A percentile compares a stretch with the other conserved stretches of the same genome.
These are phyloP conservation scores for Phytophthora syringae DNA, from an alignment of 352 stramenopile species.

Conservation along the genomic window DNA sequence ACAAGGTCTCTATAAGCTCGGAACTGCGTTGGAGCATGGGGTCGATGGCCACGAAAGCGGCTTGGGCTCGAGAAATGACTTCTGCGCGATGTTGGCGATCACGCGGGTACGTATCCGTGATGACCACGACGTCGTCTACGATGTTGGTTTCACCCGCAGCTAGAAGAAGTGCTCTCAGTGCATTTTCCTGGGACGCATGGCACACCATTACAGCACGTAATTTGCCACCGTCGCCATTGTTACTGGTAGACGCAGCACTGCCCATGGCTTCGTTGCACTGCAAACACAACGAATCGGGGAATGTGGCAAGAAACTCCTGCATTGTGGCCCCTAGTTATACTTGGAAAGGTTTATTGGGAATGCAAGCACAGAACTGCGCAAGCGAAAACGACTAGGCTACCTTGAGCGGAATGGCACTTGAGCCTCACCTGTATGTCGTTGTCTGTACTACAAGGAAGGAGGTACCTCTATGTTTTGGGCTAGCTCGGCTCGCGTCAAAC, in stretches of 20 bases:
- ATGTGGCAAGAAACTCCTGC: not conserved
- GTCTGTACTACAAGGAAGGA: too few species aligned
- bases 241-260: conserved; percentile 22
- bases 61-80: conserved; percentile 31
- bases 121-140: conserved; percentile 28
- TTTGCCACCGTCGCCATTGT: conserved; percentile 5
- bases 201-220: conserved; percentile 23
- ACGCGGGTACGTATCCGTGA: conserved; percentile 46
- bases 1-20: conserved; percentile 48
- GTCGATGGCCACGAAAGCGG: conserved; percentile 50
- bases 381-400: too few species aligned
- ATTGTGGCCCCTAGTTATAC: not conserved
- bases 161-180: conserved; percentile 10
- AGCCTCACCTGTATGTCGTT: too few species aligned
- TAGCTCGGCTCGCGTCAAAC: too few species aligned
- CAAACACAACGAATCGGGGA: not conserved
- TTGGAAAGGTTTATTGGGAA: too few species aligned
- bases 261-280: conserved; percentile 11
- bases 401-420: too few species aligned
- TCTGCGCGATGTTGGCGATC: conserved; percentile 42
- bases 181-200: conserved; percentile 23
- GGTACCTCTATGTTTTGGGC: too few species aligned
- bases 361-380: too few species aligned
- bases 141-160: not conserved
- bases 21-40: conserved; percentile 41